These are phyloP conservation scores for Oryza glaberrima DNA, from an alignment of 176 grass and related monocot genomes.

Conservation along the genomic window DNA sequence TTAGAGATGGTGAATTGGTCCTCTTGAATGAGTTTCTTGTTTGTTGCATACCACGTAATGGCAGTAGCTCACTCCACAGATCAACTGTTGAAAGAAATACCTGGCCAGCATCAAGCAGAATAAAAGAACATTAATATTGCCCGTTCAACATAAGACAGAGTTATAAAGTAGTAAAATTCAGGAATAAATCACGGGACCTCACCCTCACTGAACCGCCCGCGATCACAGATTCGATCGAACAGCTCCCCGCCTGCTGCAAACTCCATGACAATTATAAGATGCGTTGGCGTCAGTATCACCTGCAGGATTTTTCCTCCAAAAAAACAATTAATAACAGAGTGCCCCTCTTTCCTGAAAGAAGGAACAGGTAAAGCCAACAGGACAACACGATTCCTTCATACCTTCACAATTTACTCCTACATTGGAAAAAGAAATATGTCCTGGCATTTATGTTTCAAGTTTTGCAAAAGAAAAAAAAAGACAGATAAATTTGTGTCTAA, in stretches of 20 bases:
- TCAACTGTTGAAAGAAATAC: constrained; percentile 91
- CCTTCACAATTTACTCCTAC: background rate
- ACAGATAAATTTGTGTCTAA: background rate
- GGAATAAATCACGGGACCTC: constrained; percentile 66
- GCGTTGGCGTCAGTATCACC: constrained; percentile 84
- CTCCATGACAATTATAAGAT: constrained; percentile 95
- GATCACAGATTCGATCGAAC: constrained; percentile 87
- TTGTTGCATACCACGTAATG: constrained; percentile 67
- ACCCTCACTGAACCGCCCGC: constrained; percentile 86
- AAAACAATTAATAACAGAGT: constrained; percentile 15
- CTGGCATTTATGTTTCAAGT: background rate
- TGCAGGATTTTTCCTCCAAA: constrained; percentile 34
- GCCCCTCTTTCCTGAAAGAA: background rate
- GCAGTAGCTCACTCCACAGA: constrained; percentile 91
- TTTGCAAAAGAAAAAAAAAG: background rate
- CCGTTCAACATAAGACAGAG: constrained; percentile 18
- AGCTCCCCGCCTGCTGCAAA: constrained; percentile 89
- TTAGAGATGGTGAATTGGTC: background rate
- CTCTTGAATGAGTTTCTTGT: background rate
- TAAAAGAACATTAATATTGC: constrained; percentile 16
- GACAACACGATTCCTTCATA: constrained; percentile 19
- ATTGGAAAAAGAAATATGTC: constrained; percentile 8
- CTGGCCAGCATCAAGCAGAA: constrained; percentile 65
- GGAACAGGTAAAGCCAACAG: constrained; percentile 17
- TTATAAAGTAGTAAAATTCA: constrained; percentile 24